A percentile compares a stretch with the other conserved stretches of the same genome.
phyloP scores from a whole-genome alignment of 495 filamentous ascomycete species.

The Aspergillus diversus region DNA sequence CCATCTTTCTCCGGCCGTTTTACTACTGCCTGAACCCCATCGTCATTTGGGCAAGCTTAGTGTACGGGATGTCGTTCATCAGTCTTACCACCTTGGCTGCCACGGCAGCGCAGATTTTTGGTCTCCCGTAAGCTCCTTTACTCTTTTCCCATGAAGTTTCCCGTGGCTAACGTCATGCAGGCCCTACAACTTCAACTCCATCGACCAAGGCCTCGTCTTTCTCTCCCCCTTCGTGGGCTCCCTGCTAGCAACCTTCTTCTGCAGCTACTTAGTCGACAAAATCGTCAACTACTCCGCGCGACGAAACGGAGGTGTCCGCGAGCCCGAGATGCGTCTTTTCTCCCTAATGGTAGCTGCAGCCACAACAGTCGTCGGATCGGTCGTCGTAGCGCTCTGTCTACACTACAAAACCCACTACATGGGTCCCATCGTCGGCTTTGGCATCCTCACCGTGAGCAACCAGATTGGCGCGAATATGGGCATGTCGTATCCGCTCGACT shows the following conservation, averaged over 20 bases:
- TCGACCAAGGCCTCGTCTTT: neutral
- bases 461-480: neutral
- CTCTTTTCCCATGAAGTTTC: neutral
- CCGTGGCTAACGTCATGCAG: neutral
- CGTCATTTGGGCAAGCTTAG: neutral
- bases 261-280: neutral
- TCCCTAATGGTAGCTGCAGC: neutral
- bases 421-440: neutral
- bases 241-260: neutral
- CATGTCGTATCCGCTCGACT: neutral
- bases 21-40: neutral
- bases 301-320: neutral
- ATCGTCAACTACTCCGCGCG: neutral
- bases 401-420: neutral
- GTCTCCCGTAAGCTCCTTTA: neutral
- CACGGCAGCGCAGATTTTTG: neutral
- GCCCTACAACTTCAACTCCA: neutral
- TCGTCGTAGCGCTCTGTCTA: neutral
- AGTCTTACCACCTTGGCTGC: neutral
- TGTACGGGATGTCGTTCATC: neutral
- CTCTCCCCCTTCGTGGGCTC: neutral
- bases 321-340: neutral
- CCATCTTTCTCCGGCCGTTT: neutral
- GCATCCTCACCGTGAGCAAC: neutral
- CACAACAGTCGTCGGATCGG: neutral